Evolutionary conservation across 306 rosid genomes (phyloP), one percentile per base, ranked within the genome.

Genomic region (Hippophae gyantsensis): DNA sequence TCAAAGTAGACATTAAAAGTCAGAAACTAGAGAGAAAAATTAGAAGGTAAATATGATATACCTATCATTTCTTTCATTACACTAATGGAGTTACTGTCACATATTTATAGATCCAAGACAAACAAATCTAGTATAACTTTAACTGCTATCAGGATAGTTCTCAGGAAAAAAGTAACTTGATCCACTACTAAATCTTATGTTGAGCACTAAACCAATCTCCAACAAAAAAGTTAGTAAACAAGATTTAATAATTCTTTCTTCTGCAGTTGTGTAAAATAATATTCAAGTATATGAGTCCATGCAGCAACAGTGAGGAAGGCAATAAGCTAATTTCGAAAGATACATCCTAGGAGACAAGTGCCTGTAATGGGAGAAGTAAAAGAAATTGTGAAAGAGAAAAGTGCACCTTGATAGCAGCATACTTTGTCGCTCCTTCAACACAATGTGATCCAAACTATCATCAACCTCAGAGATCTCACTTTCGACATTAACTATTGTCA

Each of bases 371-470:
- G 55, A 27, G 52, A 52, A 50, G 58, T 7, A 25, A 10, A 6
- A 45, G 52, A 48, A 50, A 63, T 32, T 61, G 67, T 60, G 59
- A 41, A 56, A 44, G 54, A 67, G 65, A 53, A 64, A 62, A 68
- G 11, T 56, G 67, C 72, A 86, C 97, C 92, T 79, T 51, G 81
- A 71, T 52, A 76, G 79, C 38, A 86, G 82, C 78, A 84, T 78
- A 77, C 74, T 82, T 66, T 51, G 76, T 57, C 97, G 79, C 77
- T 87, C 86, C 68, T 72, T 77, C 79, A 90, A 56, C 7, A 66
- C 64, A 63, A 90, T 52, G 65, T 84, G 90, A 66, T 84, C 95
- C 57, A 84, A 69, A 60, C 60, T 78, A 77, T 77, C 95, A 58
- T 26, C 56, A 49, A 47, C 44, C 59, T 65, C 75, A 44, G 61